Evolutionary conservation across 148 eudicot genomes (phyloP).

Genomic region (Cornus controversa): DNA sequence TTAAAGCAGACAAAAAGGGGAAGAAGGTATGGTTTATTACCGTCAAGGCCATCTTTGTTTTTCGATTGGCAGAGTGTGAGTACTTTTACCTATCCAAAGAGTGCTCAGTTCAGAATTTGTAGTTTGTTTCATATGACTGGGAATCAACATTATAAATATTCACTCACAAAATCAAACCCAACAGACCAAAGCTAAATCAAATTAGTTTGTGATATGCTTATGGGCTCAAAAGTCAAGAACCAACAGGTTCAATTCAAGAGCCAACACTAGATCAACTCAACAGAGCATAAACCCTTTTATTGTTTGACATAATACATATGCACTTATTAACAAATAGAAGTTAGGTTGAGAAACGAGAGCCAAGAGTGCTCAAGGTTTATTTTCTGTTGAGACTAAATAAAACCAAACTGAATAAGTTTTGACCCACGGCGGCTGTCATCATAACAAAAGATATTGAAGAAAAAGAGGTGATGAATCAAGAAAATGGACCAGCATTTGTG

Average conservation of each 20-base stretch:
- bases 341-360: background rate
- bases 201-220: no score
- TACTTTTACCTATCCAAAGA: conserved; percentile 61
- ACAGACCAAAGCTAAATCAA: background rate
- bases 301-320: background rate
- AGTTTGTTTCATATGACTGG: background rate
- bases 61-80: conserved; percentile 76
- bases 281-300: no score
- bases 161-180: background rate
- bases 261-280: no score
- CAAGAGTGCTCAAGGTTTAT: background rate
- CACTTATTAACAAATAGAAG: background rate
- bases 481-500: no score
- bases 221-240: no score
- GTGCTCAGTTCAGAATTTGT: conserved; percentile 9
- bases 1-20: background rate
- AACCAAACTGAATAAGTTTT: no score
- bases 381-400: background rate
- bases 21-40: conserved; percentile 31
- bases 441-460: no score
- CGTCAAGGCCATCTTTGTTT: conserved; percentile 49
- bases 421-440: no score
- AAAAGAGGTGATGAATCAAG: no score
- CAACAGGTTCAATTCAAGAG: no score
- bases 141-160: background rate